phyloP scores from a whole-genome alignment of 306 rosid genomes.

The Crotalaria pallida region DNA sequence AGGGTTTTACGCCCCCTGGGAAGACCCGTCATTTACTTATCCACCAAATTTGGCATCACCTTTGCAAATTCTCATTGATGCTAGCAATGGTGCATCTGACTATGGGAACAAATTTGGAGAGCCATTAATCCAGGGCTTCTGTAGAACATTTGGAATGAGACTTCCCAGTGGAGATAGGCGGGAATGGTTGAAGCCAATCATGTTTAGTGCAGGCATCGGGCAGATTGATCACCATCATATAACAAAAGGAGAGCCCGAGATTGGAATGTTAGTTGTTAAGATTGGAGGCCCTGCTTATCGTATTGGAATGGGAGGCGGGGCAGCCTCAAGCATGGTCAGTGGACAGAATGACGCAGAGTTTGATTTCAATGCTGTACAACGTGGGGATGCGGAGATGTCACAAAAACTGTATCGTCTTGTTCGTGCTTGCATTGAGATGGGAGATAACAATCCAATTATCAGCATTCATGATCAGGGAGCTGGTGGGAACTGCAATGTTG shows the following conservation, averaged over 20 bases:
- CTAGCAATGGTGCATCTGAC: slow-evolving; percentile 93
- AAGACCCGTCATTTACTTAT: slow-evolving; percentile 70
- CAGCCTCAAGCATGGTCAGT: slow-evolving; percentile 96
- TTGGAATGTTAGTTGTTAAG: slow-evolving; percentile 87
- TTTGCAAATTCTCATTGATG: slow-evolving; percentile 75
- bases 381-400: slow-evolving; percentile 98
- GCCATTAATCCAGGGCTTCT: slow-evolving; percentile 94
- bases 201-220: slow-evolving; percentile 93
- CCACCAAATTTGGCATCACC: slow-evolving; percentile 89
- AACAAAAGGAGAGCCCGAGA: slow-evolving; percentile 75
- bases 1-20: slow-evolving; percentile 85
- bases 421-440: slow-evolving; percentile 94
- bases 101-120: slow-evolving; percentile 97
- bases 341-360: slow-evolving; percentile 94
- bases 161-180: slow-evolving; percentile 89
- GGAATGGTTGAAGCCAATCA: slow-evolving; percentile 97
- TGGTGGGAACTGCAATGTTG: slow-evolving; percentile 92
- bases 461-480: slow-evolving; percentile 97
- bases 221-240: slow-evolving; percentile 82
- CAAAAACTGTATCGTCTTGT: slow-evolving; percentile 88
- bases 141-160: slow-evolving; percentile 93
- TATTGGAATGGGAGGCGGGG: slow-evolving; percentile 97
- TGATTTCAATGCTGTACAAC: slow-evolving; percentile 94
- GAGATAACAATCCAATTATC: slow-evolving; percentile 73
- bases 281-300: slow-evolving; percentile 98